Evolutionary conservation across 2,329 filamentous ascomycete genomes (phyloP), one percentile per base, ranked within the genome.

Genomic region (Claviceps fusiformis): DNA sequence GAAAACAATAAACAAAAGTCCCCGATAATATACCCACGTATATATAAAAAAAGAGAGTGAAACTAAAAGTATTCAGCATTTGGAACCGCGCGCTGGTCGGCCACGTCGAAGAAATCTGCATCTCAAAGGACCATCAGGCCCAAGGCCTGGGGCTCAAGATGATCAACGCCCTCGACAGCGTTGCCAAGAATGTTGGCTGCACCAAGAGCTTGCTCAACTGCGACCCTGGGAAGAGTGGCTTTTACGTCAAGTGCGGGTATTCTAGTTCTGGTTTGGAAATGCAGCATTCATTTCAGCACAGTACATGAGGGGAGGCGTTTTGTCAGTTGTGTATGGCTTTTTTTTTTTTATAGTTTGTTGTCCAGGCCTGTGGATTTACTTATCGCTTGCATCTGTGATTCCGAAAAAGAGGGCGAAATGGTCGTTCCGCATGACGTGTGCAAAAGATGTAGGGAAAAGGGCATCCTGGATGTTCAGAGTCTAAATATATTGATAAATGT

Each of bases 201-300:
- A 90, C 89, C 66, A 92, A 87, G 79, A 85, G 78, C 46, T 90
- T 91, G 58, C 74, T 92, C 55, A 87, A 92, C 64, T 92, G 88
- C 70, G 86, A 82, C 11, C 83, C 87, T 67, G 76, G 80, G 52
- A 92, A 91, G 57, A 85, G 89, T 66, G 83, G 83, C 0, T 92
- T 93, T 70, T 93, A 92, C 65, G 76, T 60, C 27, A 70, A 62
- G 41, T 66, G 64, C 51, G 63, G 63, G 9, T 66, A 64, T 52
- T 31, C 44, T 3, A 17, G 50, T 15, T 52, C 56, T 1, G 58
- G 59, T 11, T 55, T 56, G 44, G 62, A 63, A 51, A 63, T 63
- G 62, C 52, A 56, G 44, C 60, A 57, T 33, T 5, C 43, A 2
- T 59, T 56, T 19, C 43, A 41, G 33, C 13, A 39, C 41, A 48